Base-by-base conservation (phyloP, 169 alveolate species). In the Plasmodium reichenowi region DNA sequence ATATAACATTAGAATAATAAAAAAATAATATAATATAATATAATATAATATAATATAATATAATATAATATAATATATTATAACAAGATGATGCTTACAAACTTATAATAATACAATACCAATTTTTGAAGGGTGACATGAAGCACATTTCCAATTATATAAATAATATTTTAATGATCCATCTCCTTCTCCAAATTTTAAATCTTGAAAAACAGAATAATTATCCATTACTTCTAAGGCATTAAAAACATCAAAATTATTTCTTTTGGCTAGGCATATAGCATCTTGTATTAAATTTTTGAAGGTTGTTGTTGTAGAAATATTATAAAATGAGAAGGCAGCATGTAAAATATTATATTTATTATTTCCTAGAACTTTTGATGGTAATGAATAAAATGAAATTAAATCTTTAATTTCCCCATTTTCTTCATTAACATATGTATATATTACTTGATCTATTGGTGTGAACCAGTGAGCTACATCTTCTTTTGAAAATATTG, bases 201-300 rank as follows among this genome's bases (percentile, higher is more conserved):
- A 91, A 52, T 97, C 98, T 93, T 97, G 96, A 22, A 98, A 93
- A 45, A 97, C 90, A 60, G 94, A 78, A 24, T 89, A 88, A 93
- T 98, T 98, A 48, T 98, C 98, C 99, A 97, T 98, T 64, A 99
- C 96, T 90, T 98, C 98, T 66, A 98, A 92, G 17, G 99, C 98
- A 93, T 98, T 99, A 95, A 96, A 98, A 2, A 97, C 99, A 91
- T 99, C 99, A 75, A 97, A 98, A 56, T 94, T 96, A 63, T 96
- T 93, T 60, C 92, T 80, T 50, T 97, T 97, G 9, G 99, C 99
- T 70, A 96, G 59, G 70, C 96, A 93, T 24, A 98, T 93, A 7
- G 98, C 98, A 75, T 97, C 98, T 38, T 95, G 92, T 95, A 98
- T 94, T 58, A 98, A 91, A 20, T 97, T 93, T 87, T 93, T 94